A percentile compares a stretch with the other conserved stretches of the same genome.
These are phyloP conservation scores for Begonia masoniana DNA, from an alignment of 306 rosid species.

Conservation along the genomic window DNA sequence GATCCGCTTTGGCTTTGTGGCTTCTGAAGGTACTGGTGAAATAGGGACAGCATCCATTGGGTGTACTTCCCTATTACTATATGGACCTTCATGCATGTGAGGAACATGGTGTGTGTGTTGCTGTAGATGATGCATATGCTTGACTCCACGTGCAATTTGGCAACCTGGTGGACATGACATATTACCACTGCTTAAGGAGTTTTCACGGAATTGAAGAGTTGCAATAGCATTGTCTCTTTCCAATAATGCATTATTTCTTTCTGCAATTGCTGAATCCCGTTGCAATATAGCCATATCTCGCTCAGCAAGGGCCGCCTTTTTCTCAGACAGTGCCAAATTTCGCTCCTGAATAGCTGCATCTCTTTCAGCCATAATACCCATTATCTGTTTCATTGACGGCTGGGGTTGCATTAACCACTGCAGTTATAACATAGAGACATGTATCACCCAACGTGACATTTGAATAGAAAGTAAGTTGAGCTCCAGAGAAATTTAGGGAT, in stretches of 20 bases:
- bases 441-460: too few species aligned
- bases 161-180: constrained; percentile 89
- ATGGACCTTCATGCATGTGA: constrained; percentile 55
- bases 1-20: constrained; percentile 46
- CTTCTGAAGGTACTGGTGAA: constrained; percentile 35
- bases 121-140: constrained; percentile 86
- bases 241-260: constrained; percentile 63
- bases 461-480: too few species aligned
- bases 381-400: constrained; percentile 94
- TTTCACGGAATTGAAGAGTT: constrained; percentile 74
- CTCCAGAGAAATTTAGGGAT: too few species aligned
- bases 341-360: constrained; percentile 91
- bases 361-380: constrained; percentile 85
- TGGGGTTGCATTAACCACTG: constrained; percentile 99
- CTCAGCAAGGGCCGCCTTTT: constrained; percentile 80
- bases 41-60: constrained; percentile 38
- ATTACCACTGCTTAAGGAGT: constrained; percentile 34
- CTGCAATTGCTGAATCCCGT: constrained; percentile 83
- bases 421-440: constrained; percentile 5
- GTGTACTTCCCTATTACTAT: constrained; percentile 51
- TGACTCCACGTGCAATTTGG: constrained; percentile 92
- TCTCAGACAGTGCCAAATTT: constrained; percentile 84
- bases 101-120: constrained; percentile 51
- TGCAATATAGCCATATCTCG: constrained; percentile 85
- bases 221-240: constrained; percentile 90